phyloP scores from a whole-genome alignment of 139 green algal species.

The Chlamydomonas incerta region DNA sequence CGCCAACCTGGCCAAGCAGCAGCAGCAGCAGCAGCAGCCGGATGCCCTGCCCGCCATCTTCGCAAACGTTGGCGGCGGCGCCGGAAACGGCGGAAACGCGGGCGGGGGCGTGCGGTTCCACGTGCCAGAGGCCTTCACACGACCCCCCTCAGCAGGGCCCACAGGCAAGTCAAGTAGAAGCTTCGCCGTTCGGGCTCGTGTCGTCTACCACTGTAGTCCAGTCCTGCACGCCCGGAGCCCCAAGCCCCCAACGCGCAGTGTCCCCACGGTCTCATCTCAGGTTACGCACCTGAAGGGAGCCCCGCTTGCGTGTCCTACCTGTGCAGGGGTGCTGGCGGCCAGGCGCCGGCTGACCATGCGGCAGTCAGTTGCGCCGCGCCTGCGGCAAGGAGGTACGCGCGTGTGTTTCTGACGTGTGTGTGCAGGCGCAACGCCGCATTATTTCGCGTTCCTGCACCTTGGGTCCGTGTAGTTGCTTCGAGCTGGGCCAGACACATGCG shows the following conservation, averaged over 20 bases:
- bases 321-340: slow-evolving; percentile 38
- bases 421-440: no score
- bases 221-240: no score
- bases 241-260: no score
- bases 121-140: background rate
- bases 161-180: background rate
- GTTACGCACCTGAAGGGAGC: no score
- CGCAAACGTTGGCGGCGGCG: background rate
- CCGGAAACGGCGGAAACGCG: background rate
- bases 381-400: background rate
- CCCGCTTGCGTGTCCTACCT: no score
- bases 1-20: background rate
- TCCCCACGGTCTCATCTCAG: no score
- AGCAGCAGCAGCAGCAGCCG: background rate
- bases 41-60: background rate
- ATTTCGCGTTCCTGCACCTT: no score
- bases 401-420: background rate
- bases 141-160: background rate
- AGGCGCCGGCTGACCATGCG: slow-evolving; percentile 40
- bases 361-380: slow-evolving; percentile 2
- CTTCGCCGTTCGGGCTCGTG: background rate
- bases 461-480: no score
- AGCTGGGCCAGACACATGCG: no score
- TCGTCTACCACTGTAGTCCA: no score
- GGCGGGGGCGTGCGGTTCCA: background rate